Evolutionary conservation across 306 rosid genomes (phyloP), one percentile per base, ranked within the genome.

Genomic region (Gleditsia sinensis): DNA sequence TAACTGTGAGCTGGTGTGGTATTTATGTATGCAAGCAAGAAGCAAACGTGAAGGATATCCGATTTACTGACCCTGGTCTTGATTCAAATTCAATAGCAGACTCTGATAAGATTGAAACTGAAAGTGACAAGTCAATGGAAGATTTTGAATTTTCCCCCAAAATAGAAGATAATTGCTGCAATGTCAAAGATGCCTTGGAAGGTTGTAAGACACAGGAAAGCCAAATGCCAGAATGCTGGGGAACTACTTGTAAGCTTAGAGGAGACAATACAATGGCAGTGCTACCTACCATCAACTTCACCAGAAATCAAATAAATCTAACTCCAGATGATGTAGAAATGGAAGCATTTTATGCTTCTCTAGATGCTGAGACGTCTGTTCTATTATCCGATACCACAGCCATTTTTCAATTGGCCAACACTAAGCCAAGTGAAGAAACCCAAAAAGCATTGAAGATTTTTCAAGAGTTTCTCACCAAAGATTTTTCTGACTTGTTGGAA

Each of bases 1-100:
- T 79, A 43, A 72, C 20, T 65, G 75, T 79, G 45, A 79, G 75
- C 58, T 79, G 75, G 70, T 65, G 76, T 67, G 80, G 83, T 32
- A 48, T 78, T 64, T 55, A 71, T 71, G 69, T 64, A 2, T 10
- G 19, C 46, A 72, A 48, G 46, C 49, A 67, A 39, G 75, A 58
- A 48, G 7, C 61, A 67, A 48, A 67, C 75, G 27, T 59, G 46
- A 20, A 69, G 13, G 49, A 69, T 70, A 30, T 80, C 32, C 40
- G 28, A 14, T 68, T 74, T 45, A 67, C 37, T 58, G 75, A 80
- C 19, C 80, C 83, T 58, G 45, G 73, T 34, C 27, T 3, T 20
- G 64, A 57, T 56, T 10, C 34, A 40, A 51, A 42, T 24, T 64
- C 74, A 23, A 14, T 69, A 14, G 7, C 14, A 60, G 36, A 60